phyloP scores from a whole-genome alignment of 805 yeast species.

The Deakozyma indianensis region DNA sequence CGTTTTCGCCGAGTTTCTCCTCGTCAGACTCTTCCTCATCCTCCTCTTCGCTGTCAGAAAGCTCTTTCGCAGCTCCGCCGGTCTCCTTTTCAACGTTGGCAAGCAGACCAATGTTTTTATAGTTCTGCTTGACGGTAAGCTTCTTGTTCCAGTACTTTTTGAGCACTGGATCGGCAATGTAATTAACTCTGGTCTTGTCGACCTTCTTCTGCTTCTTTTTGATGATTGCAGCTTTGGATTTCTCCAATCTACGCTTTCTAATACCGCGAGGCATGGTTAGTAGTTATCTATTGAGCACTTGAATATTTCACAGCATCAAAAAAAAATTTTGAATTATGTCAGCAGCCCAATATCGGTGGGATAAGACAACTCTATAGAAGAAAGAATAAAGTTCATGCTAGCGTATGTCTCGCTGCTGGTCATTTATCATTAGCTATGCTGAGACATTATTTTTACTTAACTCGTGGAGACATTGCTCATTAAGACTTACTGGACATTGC shows the following conservation, averaged over 20 bases:
- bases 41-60: conserved; percentile 12
- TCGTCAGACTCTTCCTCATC: conserved; percentile 31
- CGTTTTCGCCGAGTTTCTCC: conserved; percentile 51
- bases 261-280: conserved; percentile 32
- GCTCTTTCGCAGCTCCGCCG: conserved; percentile 15
- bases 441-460: no score
- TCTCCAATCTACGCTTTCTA: conserved; percentile 72
- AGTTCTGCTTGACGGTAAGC: conserved; percentile 73
- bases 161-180: conserved; percentile 66
- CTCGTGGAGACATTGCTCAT: no score
- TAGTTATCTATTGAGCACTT: neutral
- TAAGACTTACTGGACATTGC: neutral
- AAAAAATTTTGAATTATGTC: neutral
- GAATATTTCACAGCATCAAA: neutral
- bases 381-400: no score
- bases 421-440: no score
- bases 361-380: no score
- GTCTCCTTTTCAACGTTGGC: conserved; percentile 42
- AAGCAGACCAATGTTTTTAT: conserved; percentile 64
- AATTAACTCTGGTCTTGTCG: conserved; percentile 54
- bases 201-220: conserved; percentile 59
- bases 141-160: conserved; percentile 83
- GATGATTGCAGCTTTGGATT: conserved; percentile 39
- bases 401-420: no score
- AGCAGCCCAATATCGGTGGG: neutral